Percentiles rank a stretch among this genome's conserved stretches.
Evolutionary conservation across 139 green algal species (phyloP).

Genomic region (Penium margaritaceum): DNA sequence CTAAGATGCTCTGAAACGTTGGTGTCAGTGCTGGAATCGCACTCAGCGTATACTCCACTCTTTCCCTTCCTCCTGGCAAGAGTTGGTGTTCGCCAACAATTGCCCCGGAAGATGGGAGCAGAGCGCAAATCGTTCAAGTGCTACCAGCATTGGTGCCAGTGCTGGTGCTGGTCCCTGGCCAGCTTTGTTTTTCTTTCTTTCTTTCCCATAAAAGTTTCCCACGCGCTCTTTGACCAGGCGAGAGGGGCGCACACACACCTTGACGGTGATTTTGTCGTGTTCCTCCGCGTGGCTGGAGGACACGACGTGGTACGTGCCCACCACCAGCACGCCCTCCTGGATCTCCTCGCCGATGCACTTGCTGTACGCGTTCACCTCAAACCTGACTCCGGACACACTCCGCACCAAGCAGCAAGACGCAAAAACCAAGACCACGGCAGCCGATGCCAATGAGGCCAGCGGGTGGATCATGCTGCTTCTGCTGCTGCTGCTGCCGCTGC

Average conservation of each 20-base stretch:
- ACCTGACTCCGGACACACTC: too few species aligned
- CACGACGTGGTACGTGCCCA: slow-evolving; percentile 48
- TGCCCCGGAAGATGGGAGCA: neutral
- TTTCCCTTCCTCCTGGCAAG: too few species aligned
- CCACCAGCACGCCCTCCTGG: slow-evolving; percentile 39
- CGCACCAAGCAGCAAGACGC: too few species aligned
- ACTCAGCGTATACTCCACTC: too few species aligned
- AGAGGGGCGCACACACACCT: slow-evolving; percentile 18
- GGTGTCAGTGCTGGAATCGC: too few species aligned
- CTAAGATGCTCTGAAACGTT: too few species aligned
- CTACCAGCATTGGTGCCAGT: too few species aligned
- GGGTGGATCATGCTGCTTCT: too few species aligned
- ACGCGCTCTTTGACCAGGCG: neutral
- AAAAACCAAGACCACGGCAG: too few species aligned
- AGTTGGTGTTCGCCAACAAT: too few species aligned
- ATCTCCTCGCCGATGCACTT: slow-evolving; percentile 51
- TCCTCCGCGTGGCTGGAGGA: slow-evolving; percentile 8
- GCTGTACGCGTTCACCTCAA: slow-evolving; percentile 38
- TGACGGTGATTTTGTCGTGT: slow-evolving; percentile 34
- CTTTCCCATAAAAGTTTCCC: neutral
- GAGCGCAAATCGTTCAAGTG: neutral
- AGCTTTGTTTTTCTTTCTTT: neutral
- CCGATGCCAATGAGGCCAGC: too few species aligned
- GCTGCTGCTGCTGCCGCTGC: too few species aligned
- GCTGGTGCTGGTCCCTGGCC: neutral